Base-by-base conservation (phyloP, 495 filamentous ascomycete species). In the Xylaria castorea region DNA sequence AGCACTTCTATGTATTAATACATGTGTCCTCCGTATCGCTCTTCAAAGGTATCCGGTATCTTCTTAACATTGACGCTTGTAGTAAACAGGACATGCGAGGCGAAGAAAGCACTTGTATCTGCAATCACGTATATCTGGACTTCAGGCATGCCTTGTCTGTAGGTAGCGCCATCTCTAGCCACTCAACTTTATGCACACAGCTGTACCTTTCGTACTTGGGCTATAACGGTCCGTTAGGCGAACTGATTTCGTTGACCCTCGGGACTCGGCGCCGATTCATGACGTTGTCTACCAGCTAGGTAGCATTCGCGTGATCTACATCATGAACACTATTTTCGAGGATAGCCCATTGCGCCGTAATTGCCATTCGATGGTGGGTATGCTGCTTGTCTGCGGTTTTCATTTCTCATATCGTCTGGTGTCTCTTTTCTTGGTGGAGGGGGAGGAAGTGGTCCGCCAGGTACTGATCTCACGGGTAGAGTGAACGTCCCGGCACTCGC, bases 381-480 rank as follows among this genome's bases (percentile, higher is more conserved):
- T 18, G 79, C 81, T 25, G 81, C 84, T 65, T 86, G 78, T 53
- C 79, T 76, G 55, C 82, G 80, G 42, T 42, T 78, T 60, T 83
- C 81, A 66, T 78, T 78, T 51, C 82, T 81, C 65, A 76, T 55
- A 30, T 84, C 74, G 67, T 85, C 82, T 2, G 77, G 75, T 46
- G 75, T 80, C 66, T 84, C 83, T 74, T 85, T 85, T 71, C 81
- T 80, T 46, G 82, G 83, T 9, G 81, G 83, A 58, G 84, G 83
- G 36, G 85, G 84, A 30, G 84, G 84, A 53, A 83, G 77, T 32
- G 80, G 78, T 12, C 81, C 81, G 36, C 79, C 81, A 32, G 84
- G 82, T 55, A 79, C 84, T 58, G 86, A 83, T 46, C 86, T 82
- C 48, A 88, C 81, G 16, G 86, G 84, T 18, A 88, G 76, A 36